Conservation (phyloP, 345 rosid genomes). For the Syzygium jambos region DNA sequence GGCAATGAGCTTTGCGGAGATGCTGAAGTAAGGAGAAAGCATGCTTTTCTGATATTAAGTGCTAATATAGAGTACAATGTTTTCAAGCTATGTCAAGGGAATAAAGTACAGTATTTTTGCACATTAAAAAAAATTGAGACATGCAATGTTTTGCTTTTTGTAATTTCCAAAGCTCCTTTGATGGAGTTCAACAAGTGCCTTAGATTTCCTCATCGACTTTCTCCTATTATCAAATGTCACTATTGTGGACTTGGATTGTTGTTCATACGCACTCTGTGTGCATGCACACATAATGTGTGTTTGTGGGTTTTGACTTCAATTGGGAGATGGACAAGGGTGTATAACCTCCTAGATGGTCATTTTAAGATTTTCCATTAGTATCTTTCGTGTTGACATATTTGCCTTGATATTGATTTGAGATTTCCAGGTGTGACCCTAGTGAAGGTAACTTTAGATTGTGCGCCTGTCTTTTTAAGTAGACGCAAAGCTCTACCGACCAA, state of each 20-base stretch:
- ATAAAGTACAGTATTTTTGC: background rate
- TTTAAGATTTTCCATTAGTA: background rate
- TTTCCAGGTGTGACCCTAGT: background rate
- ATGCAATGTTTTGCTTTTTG: background rate
- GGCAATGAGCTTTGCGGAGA: slow-evolving; percentile 99
- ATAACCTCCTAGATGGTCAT: background rate
- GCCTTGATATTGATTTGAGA: background rate
- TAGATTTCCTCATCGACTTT: background rate
- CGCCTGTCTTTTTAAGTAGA: background rate
- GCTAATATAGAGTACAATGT: background rate
- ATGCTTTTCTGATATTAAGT: background rate
- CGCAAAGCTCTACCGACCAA: background rate
- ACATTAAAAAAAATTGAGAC: background rate
- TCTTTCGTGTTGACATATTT: background rate
- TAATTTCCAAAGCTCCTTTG: background rate
- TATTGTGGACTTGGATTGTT: background rate
- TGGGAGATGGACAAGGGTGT: background rate
- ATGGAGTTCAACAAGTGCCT: background rate
- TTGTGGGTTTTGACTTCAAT: background rate
- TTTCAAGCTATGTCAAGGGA: background rate
- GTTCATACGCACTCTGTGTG: background rate
- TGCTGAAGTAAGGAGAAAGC: slow-evolving; percentile 62
- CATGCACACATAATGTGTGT: background rate
- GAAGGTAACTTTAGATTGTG: background rate
- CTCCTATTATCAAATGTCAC: background rate